Evolutionary conservation across 2,329 filamentous ascomycete genomes (phyloP).

Genomic region (Aspergillus sojae): DNA sequence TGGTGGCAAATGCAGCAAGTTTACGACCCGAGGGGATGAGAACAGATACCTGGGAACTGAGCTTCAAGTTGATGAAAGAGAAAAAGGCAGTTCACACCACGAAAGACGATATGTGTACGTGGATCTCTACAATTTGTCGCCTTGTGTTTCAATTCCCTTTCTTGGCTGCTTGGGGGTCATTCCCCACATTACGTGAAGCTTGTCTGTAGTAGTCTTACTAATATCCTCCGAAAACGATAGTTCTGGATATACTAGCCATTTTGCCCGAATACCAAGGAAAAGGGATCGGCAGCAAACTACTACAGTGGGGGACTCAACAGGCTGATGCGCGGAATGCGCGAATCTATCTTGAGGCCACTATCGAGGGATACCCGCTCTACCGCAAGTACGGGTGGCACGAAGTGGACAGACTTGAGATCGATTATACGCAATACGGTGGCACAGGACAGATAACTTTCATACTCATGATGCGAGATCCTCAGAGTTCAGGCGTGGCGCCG

Average conservation of each 20-base stretch:
- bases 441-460: slow-evolving; percentile 9
- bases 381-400: slow-evolving; percentile 51
- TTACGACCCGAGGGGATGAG: not conserved
- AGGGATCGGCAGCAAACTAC: not conserved
- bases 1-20: not conserved
- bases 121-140: slow-evolving; percentile 1
- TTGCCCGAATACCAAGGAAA: not conserved
- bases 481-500: too few relatives aligned
- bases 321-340: slow-evolving; percentile 50
- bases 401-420: slow-evolving; percentile 41
- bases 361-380: slow-evolving; percentile 52
- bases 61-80: not conserved
- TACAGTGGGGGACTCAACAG: slow-evolving; percentile 49
- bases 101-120: not conserved
- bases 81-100: not conserved
- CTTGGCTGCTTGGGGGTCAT: slow-evolving; percentile 3
- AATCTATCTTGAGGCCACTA: slow-evolving; percentile 56
- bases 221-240: not conserved
- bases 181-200: not conserved
- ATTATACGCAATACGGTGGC: slow-evolving; percentile 34
- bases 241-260: not conserved
- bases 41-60: not conserved
- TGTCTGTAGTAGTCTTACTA: not conserved
- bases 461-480: not conserved
- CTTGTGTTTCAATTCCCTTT: not conserved